Evolutionary conservation across 31 red algal genomes (phyloP).

Genomic region (Endocladia muricata): DNA sequence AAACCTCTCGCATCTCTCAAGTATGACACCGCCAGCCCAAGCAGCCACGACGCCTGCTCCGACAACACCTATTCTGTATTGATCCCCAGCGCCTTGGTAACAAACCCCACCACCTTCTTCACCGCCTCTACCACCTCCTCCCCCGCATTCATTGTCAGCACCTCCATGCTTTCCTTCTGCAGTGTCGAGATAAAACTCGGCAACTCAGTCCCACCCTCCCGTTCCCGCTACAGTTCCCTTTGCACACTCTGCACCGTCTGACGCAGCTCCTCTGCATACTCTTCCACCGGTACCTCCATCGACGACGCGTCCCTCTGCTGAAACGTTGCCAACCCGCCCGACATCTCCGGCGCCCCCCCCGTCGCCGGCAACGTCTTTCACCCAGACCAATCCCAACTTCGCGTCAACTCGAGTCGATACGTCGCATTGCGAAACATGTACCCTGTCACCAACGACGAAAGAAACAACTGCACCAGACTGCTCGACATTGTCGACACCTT

Average conservation of each 20-base stretch:
- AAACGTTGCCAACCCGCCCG: conserved; percentile 59
- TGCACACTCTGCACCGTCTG: conserved; percentile 59
- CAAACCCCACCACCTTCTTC: conserved; percentile 71
- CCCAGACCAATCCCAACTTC: conserved; percentile 44
- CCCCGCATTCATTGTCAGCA: conserved; percentile 76
- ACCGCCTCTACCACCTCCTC: conserved; percentile 93
- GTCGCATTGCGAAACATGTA: conserved; percentile 89
- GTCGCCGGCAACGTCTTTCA: conserved; percentile 22
- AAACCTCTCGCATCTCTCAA: too few species aligned
- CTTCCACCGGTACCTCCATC: conserved; percentile 63
- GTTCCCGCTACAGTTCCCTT: conserved; percentile 55
- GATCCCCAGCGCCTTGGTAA: conserved; percentile 69
- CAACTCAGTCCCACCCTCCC: conserved; percentile 77
- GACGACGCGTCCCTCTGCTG: conserved; percentile 52
- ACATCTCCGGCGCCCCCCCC: conserved; percentile 39
- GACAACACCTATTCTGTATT: conserved; percentile 39
- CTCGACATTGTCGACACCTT: conserved; percentile 67
- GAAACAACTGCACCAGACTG: conserved; percentile 82
- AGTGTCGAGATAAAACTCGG: conserved; percentile 78
- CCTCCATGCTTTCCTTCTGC: conserved; percentile 82
- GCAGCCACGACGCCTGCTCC: conserved; percentile 52
- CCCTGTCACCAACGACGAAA: conserved; percentile 77
- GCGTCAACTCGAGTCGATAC: conserved; percentile 71
- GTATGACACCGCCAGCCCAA: too few species aligned
- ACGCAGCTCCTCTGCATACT: conserved; percentile 74